Conservation (phyloP, 768 basidiomycete species). For the Tubosaeta brunneosetosa region DNA sequence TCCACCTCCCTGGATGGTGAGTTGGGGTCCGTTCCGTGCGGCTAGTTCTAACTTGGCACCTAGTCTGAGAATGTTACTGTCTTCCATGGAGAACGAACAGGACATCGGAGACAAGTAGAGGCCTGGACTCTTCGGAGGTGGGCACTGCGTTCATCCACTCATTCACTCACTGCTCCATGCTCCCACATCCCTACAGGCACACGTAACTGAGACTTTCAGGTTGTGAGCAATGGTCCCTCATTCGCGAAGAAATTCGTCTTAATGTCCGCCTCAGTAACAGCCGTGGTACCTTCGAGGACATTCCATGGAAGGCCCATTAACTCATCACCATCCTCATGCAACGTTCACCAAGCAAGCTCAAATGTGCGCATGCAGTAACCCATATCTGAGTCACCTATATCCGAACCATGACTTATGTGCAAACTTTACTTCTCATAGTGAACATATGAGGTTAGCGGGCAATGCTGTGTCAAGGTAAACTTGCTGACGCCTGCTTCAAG, state of each 20-base stretch:
- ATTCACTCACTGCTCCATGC: conserved; percentile 4
- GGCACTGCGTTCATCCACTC: conserved; percentile 18
- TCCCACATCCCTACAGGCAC: conserved; percentile 44
- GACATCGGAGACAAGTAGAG: conserved; percentile 71
- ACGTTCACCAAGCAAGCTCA: conserved; percentile 51
- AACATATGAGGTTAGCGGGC: conserved; percentile 42
- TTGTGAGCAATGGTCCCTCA: conserved; percentile 42
- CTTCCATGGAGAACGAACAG: not conserved
- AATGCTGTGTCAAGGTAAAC: conserved; percentile 24
- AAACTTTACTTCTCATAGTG: conserved; percentile 4
- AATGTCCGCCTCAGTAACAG: conserved; percentile 50
- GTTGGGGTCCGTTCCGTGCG: not conserved
- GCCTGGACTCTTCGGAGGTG: conserved; percentile 77
- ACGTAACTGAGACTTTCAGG: conserved; percentile 73
- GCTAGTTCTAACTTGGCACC: conserved; percentile 41
- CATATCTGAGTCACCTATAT: conserved; percentile 53
- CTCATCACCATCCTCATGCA: conserved; percentile 6
- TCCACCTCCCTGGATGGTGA: conserved; percentile 42
- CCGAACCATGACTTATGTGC: conserved; percentile 52
- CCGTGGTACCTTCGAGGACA: conserved; percentile 54
- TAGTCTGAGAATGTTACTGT: conserved; percentile 82
- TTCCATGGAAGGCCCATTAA: conserved; percentile 15
- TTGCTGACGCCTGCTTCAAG: conserved; percentile 1
- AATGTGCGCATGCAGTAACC: conserved; percentile 45
- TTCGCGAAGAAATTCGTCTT: conserved; percentile 8